These are phyloP conservation scores for Aspergillus carlsbadensis DNA, from an alignment of 495 filamentous ascomycete genomes.

Conservation along the genomic window DNA sequence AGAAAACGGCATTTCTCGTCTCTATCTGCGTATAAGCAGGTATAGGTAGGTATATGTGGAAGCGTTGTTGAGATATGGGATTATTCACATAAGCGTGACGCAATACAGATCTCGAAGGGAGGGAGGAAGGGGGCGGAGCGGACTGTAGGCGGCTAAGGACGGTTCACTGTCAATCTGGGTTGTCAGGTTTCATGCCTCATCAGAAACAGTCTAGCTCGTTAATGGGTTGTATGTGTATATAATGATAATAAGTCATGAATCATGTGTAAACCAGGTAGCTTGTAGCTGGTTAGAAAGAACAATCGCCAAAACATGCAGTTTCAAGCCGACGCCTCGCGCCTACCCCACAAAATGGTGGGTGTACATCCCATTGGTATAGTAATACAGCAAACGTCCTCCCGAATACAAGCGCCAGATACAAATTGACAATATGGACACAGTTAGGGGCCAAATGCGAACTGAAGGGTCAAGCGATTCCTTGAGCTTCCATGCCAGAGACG, in stretches of 20 bases:
- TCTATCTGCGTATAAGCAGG: no score
- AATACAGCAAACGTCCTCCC: slow-evolving; percentile 12
- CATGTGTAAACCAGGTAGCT: neutral
- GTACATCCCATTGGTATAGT: slow-evolving; percentile 19
- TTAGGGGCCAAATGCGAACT: slow-evolving; percentile 19
- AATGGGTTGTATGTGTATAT: neutral
- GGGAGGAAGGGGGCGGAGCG: no score
- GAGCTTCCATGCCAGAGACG: slow-evolving; percentile 40
- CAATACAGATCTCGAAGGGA: neutral
- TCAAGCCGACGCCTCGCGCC: slow-evolving; percentile 10
- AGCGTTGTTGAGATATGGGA: no score
- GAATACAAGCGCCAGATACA: neutral
- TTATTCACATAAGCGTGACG: no score
- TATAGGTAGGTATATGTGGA: neutral
- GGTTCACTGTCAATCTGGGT: no score
- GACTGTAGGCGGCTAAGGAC: no score
- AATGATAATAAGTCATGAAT: slow-evolving; percentile 1
- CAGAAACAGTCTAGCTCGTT: no score
- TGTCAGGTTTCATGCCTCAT: no score
- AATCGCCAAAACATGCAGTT: neutral
- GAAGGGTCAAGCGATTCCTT: slow-evolving; percentile 32
- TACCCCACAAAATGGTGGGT: neutral
- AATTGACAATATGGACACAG: neutral
- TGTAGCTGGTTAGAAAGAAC: neutral
- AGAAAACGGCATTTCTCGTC: slow-evolving; percentile 14